Evolutionary conservation across 2,329 filamentous ascomycete species (phyloP).

Genomic region (Penicillium sumatraense): DNA sequence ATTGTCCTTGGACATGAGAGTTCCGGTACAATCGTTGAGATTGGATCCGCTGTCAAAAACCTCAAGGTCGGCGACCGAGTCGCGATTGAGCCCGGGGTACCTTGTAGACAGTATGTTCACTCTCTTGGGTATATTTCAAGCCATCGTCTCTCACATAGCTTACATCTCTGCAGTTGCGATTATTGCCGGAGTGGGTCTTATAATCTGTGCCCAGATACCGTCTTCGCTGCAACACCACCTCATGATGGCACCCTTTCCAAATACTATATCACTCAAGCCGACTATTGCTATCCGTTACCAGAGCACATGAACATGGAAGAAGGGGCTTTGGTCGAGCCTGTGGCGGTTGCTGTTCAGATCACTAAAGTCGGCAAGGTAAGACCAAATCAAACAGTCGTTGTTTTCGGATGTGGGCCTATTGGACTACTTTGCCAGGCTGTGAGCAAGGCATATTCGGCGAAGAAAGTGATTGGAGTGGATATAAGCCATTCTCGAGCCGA

Average conservation of each 20-base stretch:
- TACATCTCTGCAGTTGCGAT: slow-evolving; percentile 16
- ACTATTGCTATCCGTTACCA: slow-evolving; percentile 55
- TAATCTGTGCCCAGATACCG: slow-evolving; percentile 35
- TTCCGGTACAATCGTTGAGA: slow-evolving; percentile 27
- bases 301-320: slow-evolving; percentile 54
- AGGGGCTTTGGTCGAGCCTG: slow-evolving; percentile 58
- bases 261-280: slow-evolving; percentile 53
- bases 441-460: slow-evolving; percentile 51
- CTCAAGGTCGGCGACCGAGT: slow-evolving; percentile 28
- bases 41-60: slow-evolving; percentile 28
- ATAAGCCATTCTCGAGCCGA: slow-evolving; percentile 47
- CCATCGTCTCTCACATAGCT: no score
- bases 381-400: slow-evolving; percentile 49
- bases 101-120: slow-evolving; percentile 41
- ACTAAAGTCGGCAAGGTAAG: slow-evolving; percentile 47
- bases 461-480: slow-evolving; percentile 54
- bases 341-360: slow-evolving; percentile 57
- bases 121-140: neutral
- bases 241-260: slow-evolving; percentile 56
- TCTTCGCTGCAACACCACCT: slow-evolving; percentile 58
- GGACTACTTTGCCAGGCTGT: slow-evolving; percentile 54
- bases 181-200: slow-evolving; percentile 29
- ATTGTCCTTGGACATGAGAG: slow-evolving; percentile 38
- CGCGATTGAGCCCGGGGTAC: slow-evolving; percentile 31
- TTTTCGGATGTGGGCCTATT: slow-evolving; percentile 58